Conservation (phyloP, 2,329 filamentous ascomycete genomes). For the Apiospora sp. region DNA sequence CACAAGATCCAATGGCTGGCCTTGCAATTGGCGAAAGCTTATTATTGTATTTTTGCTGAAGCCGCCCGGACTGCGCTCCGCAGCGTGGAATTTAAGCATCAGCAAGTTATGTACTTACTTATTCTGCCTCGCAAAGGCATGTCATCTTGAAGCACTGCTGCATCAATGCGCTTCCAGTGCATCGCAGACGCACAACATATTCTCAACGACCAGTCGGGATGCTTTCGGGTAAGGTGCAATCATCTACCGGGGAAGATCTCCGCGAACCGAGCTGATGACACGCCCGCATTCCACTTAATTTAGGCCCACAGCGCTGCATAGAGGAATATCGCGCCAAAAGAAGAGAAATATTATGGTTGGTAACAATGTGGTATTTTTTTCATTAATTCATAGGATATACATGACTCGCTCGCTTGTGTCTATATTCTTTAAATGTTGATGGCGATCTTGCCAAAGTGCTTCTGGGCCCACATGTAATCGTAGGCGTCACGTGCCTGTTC, state of each 20-base stretch:
- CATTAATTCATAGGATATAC: conserved; percentile 13
- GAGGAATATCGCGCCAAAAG: background rate
- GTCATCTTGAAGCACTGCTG: background rate
- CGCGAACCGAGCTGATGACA: background rate
- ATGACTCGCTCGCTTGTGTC: conserved; percentile 1
- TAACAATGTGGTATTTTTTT: conserved; percentile 12
- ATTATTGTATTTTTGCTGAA: background rate
- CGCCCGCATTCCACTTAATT: background rate
- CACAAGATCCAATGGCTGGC: background rate
- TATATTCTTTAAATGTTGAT: conserved; percentile 50
- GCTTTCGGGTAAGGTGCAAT: background rate
- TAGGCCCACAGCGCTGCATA: background rate
- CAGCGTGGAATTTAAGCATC: background rate
- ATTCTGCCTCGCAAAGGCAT: background rate
- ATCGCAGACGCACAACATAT: background rate
- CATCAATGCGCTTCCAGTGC: background rate
- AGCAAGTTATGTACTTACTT: background rate
- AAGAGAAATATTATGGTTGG: background rate
- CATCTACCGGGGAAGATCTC: background rate
- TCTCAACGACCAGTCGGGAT: background rate
- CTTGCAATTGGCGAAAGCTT: background rate
- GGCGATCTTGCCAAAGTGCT: conserved; percentile 63
- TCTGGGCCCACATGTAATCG: conserved; percentile 61
- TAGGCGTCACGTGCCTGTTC: conserved; percentile 54
- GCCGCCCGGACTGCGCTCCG: background rate